Evolutionary conservation across 129 eudicot genomes (phyloP), one percentile per base, ranked within the genome.

Genomic region (Oenanthe sinensis): DNA sequence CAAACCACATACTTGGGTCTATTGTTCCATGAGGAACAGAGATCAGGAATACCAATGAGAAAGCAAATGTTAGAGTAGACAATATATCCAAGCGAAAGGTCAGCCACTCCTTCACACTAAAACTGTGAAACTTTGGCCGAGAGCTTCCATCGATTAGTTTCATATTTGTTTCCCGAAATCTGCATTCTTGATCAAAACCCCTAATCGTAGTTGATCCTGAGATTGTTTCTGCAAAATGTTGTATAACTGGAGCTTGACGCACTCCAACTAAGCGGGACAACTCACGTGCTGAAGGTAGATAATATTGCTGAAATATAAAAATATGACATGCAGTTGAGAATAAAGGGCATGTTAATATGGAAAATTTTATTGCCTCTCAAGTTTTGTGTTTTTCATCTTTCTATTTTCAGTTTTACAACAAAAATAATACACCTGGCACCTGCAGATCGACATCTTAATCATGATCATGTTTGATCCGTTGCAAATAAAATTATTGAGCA

Each of bases 211-310:
- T 84, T 79, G 87, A 83, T 73, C 99, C 96, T 7, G 96, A 87
- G 10, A 95, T 75, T 6, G 99, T 95, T 82, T 95, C 97, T 15
- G 99, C 85, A 79, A 95, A 92, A 81, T 91, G 97, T 75, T 92
- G 97, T 83, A 92, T 87, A 8, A 92, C 80, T 45, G 97, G 99
- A 50, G 99, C 96, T 83, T 90, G 85, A 82, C 90, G 82, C 45
- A 89, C 89, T 45, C 97, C 97, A 70, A 79, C 83, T 77, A 95
- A 79, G 22, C 97, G 84, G 46, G 94, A 88, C 13, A 95, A 82
- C 82, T 95, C 99, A 82, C 96, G 87, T 77, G 97, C 99, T 79
- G 97, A 80, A 36, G 87, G 80, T 52, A 95, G 81, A 79, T 90
- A 92, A 81, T 88, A 92, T 79, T 86, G 89, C 97, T 94, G 90